Percentiles rank a stretch among this genome's conserved stretches.
Conservation (phyloP, 2,329 filamentous ascomycete species). For the Coniochaeta prunicola region DNA sequence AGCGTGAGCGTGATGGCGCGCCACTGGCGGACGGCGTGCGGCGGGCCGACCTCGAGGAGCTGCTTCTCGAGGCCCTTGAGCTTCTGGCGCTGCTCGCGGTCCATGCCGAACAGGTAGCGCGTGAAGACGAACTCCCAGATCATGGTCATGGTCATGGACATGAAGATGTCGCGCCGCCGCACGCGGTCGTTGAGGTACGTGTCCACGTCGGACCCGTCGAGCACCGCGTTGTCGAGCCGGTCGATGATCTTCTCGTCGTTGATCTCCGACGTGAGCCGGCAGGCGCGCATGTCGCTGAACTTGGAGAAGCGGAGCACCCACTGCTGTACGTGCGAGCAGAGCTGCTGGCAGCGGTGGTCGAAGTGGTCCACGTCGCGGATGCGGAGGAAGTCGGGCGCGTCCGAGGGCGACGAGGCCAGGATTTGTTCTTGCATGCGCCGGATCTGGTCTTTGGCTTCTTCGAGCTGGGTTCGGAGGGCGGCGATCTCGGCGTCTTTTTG, state of each 20-base stretch:
- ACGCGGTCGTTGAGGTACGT: slow-evolving; percentile 81
- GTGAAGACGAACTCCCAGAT: slow-evolving; percentile 99
- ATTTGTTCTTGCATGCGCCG: slow-evolving; percentile 52
- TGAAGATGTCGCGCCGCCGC: slow-evolving; percentile 86
- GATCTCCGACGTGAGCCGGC: slow-evolving; percentile 75
- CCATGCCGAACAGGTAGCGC: slow-evolving; percentile 96
- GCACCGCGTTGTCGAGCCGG: slow-evolving; percentile 84
- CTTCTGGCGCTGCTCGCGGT: slow-evolving; percentile 94
- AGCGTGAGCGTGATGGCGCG: slow-evolving; percentile 90
- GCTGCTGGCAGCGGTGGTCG: slow-evolving; percentile 83
- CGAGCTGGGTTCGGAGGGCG: slow-evolving; percentile 69
- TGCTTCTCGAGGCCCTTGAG: slow-evolving; percentile 93
- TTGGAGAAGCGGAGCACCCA: slow-evolving; percentile 98
- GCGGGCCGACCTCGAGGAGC: slow-evolving; percentile 78
- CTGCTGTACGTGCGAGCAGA: slow-evolving; percentile 93
- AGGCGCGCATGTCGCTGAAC: slow-evolving; percentile 87
- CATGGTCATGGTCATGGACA: slow-evolving; percentile 99
- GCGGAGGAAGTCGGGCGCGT: slow-evolving; percentile 60
- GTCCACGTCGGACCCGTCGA: slow-evolving; percentile 93
- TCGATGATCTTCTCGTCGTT: slow-evolving; percentile 90
- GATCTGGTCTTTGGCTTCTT: slow-evolving; percentile 59
- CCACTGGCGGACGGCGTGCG: slow-evolving; percentile 91
- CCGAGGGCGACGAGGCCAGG: slow-evolving; percentile 41
- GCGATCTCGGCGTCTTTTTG: slow-evolving; percentile 81
- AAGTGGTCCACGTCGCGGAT: slow-evolving; percentile 92